Evolutionary conservation across 1,284 basidiomycete species (phyloP).

Genomic region (Vanrija humicola): DNA sequence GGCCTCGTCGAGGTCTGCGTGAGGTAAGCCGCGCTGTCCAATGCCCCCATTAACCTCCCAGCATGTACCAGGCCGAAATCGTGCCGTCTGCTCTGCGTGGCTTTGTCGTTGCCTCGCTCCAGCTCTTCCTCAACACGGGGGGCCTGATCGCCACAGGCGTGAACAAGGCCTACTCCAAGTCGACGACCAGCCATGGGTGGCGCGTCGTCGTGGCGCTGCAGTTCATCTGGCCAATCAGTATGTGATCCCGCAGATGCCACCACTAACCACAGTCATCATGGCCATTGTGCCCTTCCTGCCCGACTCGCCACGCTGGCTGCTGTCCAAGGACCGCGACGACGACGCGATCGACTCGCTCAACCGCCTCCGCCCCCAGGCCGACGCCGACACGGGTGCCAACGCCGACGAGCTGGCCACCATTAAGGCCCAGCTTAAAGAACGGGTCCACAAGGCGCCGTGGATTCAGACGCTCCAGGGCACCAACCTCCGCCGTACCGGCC

Average conservation of each 20-base stretch:
- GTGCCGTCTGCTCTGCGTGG: constrained; percentile 9
- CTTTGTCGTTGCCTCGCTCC: constrained; percentile 3
- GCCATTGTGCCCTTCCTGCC: constrained; percentile 10
- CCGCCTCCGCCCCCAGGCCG: not conserved
- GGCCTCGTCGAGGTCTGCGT: constrained; percentile 13
- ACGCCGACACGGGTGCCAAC: constrained; percentile 2
- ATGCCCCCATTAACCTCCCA: not conserved
- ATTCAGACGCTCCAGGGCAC: constrained; percentile 5
- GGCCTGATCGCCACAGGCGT: constrained; percentile 9
- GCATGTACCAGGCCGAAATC: constrained; percentile 16
- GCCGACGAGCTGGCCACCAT: constrained; percentile 8
- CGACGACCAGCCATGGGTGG: constrained; percentile 4
- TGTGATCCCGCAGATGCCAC: no score
- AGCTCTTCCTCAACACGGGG: constrained; percentile 8
- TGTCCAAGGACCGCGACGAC: constrained; percentile 26
- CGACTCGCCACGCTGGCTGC: constrained; percentile 34
- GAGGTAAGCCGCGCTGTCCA: not conserved
- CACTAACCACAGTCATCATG: constrained; percentile 3
- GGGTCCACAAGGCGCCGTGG: constrained; percentile 12
- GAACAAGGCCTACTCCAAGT: constrained; percentile 10
- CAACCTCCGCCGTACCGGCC: constrained; percentile 9
- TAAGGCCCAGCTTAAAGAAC: not conserved
- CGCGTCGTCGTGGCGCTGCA: constrained; percentile 2
- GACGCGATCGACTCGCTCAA: constrained; percentile 22
- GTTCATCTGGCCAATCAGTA: constrained; percentile 7